Conservation (phyloP, 169 alveolate genomes). For the Pseudocohnilembus persalinus region DNA sequence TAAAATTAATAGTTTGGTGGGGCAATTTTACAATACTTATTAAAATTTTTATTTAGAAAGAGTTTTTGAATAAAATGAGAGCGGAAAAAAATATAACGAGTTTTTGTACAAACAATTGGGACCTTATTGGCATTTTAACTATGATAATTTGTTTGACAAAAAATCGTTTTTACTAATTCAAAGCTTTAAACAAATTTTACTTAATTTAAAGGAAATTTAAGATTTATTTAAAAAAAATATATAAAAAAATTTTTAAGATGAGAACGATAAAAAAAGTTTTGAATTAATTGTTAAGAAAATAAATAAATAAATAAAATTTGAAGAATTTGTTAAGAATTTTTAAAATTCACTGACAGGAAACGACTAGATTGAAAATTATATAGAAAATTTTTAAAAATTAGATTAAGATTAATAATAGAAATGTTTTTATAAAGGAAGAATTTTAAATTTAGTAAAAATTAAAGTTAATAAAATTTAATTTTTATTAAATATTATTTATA, state of each 20-base stretch:
- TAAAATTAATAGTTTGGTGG: neutral
- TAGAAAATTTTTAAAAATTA: too few species aligned
- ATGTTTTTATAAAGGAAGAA: too few species aligned
- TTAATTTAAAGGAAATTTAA: too few species aligned
- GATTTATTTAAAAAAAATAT: neutral
- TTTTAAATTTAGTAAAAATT: neutral
- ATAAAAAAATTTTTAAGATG: neutral
- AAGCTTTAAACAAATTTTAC: neutral
- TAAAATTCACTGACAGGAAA: neutral
- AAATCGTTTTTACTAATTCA: neutral
- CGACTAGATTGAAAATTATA: too few species aligned
- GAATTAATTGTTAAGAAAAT: too few species aligned
- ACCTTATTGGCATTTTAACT: neutral
- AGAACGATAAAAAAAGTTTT: neutral
- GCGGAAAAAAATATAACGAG: neutral
- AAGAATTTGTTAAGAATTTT: too few species aligned
- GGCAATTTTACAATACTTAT: neutral
- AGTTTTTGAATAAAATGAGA: neutral
- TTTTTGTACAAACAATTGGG: neutral
- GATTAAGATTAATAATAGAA: neutral
- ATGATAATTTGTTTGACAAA: neutral
- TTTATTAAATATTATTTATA: too few species aligned
- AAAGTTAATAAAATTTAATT: too few species aligned
- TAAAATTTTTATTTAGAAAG: neutral
- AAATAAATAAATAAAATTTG: too few species aligned